phyloP scores from a whole-genome alignment of 2,329 filamentous ascomycete genomes.

The Botrytis pseudocinerea region DNA sequence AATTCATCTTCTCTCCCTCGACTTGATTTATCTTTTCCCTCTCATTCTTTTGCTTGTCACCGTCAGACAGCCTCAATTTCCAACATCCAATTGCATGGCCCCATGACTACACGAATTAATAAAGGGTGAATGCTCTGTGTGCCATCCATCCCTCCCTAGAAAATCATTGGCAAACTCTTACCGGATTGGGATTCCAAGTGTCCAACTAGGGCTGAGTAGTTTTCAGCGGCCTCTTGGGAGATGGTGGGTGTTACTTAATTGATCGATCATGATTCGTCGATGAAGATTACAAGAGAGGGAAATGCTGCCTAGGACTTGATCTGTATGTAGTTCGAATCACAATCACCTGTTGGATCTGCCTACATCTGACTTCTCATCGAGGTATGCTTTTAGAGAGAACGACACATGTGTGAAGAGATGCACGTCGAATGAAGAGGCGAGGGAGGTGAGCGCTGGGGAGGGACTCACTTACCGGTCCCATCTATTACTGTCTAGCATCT shows the following conservation, averaged over 20 bases:
- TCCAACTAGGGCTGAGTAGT: conserved; percentile 1
- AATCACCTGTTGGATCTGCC: too few species aligned
- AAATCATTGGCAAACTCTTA: background rate
- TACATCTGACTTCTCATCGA: background rate
- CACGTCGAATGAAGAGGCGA: background rate
- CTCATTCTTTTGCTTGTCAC: background rate
- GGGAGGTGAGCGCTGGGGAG: background rate
- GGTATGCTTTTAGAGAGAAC: background rate
- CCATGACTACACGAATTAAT: conserved; percentile 12
- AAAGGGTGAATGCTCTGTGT: background rate
- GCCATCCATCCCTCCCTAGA: background rate
- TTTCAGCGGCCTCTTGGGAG: background rate
- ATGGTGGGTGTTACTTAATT: background rate
- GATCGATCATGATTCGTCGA: background rate
- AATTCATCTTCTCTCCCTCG: background rate
- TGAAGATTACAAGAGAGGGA: background rate
- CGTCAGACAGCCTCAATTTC: conserved; percentile 20
- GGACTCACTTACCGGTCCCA: background rate
- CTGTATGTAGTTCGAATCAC: too few species aligned
- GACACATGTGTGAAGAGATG: background rate
- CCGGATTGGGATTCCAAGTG: background rate
- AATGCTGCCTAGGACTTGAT: too few species aligned
- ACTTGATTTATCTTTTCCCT: background rate
- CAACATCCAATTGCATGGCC: conserved; percentile 8
- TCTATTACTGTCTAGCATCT: background rate